Conservation (phyloP, 108 stramenopile genomes). For the Schizochytrium sp. region DNA sequence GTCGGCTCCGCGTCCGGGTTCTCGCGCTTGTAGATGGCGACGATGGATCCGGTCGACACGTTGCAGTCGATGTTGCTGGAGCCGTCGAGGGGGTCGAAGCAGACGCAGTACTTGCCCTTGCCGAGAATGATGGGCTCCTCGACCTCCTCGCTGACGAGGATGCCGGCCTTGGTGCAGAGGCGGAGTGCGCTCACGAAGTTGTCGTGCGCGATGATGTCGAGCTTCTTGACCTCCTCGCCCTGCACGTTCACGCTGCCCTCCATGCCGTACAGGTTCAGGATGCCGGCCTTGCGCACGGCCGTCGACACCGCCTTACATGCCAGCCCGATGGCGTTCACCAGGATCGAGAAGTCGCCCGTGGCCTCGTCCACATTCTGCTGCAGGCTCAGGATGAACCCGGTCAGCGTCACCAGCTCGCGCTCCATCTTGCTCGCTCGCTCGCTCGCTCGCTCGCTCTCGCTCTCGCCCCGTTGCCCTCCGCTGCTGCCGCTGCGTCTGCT, state of each 20-base stretch:
- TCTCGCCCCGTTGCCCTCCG: neutral
- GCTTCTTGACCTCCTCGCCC: constrained; percentile 98
- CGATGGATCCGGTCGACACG: constrained; percentile 95
- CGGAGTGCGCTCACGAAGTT: constrained; percentile 95
- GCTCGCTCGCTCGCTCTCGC: neutral
- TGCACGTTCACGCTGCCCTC: constrained; percentile 90
- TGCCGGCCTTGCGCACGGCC: constrained; percentile 57
- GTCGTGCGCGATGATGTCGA: constrained; percentile 95
- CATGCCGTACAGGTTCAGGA: constrained; percentile 69
- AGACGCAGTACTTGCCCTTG: constrained; percentile 86
- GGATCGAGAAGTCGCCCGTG: constrained; percentile 20
- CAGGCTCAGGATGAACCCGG: constrained; percentile 16
- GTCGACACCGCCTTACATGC: constrained; percentile 91
- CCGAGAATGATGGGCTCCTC: constrained; percentile 93
- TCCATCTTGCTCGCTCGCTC: neutral
- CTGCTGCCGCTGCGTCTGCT: neutral
- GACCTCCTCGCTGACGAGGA: constrained; percentile 94
- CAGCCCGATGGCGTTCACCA: constrained; percentile 47
- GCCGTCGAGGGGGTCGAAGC: constrained; percentile 97
- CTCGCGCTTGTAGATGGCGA: constrained; percentile 80
- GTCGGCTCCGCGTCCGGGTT: constrained; percentile 58
- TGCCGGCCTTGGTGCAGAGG: constrained; percentile 75
- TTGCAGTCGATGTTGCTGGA: constrained; percentile 99
- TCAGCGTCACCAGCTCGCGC: constrained; percentile 15
- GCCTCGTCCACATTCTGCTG: neutral